Evolutionary conservation across 345 rosid genomes (phyloP), one percentile per base, ranked within the genome.

Genomic region (Eucalyptus globulus): DNA sequence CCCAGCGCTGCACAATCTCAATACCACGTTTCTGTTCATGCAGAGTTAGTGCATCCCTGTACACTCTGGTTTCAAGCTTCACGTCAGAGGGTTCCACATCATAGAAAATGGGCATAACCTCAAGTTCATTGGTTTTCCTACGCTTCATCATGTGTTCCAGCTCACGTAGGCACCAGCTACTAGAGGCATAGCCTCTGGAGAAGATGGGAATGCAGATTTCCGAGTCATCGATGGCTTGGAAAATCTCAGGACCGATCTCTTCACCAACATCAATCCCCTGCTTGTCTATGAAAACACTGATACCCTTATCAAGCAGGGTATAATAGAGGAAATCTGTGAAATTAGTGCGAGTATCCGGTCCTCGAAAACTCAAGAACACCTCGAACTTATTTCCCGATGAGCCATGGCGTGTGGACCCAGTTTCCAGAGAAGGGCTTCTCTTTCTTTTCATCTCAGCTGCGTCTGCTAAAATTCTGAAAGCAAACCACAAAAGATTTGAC

Each of bases 371-470:
- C 43, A 40, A 40, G 27, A 56, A 56, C 27, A 56, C 62, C 2
- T 56, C 62, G 3, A 0, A 56, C 27, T 8, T 2, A 9, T 1
- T 2, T 21, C 27, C 60, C 0, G 27, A 8, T 22, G 60, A 8
- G 60, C 27, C 26, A 21, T 56, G 5, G 60, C 5, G 0, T 1
- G 27, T 56, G 26, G 5, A 21, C 2, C 11, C 6, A 1, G 1
- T 56, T 56, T 56, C 12, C 3, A 4, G 11, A 9, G 56, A 53
- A 53, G 24, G 1, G 56, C 8, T 53, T 22, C 56, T 16, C 2
- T 22, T 56, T 4, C 62, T 56, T 22, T 22, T 4, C 62, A 56
- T 56, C 62, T 22, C 4, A 56, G 62, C 27, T 5, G 62, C 27
- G 27, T 56, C 5, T 22, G 12, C 62, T 22, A 9, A 22, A 22